These are phyloP conservation scores for Arabidopsis suecica DNA, from an alignment of 345 rosid genomes.

Conservation along the genomic window DNA sequence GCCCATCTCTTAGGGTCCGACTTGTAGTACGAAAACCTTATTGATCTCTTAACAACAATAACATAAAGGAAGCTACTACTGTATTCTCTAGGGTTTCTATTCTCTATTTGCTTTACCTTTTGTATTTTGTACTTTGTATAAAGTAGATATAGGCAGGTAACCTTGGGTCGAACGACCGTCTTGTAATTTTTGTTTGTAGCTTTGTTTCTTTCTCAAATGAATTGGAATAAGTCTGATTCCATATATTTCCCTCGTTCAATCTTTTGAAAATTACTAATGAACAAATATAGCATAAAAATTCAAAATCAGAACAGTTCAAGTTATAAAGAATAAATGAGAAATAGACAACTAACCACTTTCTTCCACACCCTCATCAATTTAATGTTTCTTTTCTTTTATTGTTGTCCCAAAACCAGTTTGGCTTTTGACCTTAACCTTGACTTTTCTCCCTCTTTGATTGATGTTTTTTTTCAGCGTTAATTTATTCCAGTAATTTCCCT, in stretches of 20 bases:
- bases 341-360: slow-evolving; percentile 40
- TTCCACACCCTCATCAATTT: slow-evolving; percentile 35
- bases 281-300: background rate
- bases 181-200: slow-evolving; percentile 6
- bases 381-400: slow-evolving; percentile 17
- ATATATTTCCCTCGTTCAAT: slow-evolving; percentile 22
- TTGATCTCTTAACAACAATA: too few relatives aligned
- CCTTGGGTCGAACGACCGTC: slow-evolving; percentile 15
- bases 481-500: background rate
- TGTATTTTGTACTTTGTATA: slow-evolving; percentile 22
- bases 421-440: slow-evolving; percentile 28
- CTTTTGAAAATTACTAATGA: slow-evolving; percentile 16
- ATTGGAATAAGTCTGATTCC: slow-evolving; percentile 23
- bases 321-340: slow-evolving; percentile 33
- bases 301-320: slow-evolving; percentile 15
- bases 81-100: too few relatives aligned
- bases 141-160: background rate
- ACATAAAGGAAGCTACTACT: background rate
- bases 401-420: slow-evolving; percentile 27
- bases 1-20: background rate
- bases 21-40: background rate
- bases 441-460: slow-evolving; percentile 12
- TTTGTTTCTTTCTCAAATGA: background rate
- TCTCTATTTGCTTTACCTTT: slow-evolving; percentile 28
- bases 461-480: background rate